phyloP scores from a whole-genome alignment of 768 basidiomycete genomes.

The Crucibulum laeve region DNA sequence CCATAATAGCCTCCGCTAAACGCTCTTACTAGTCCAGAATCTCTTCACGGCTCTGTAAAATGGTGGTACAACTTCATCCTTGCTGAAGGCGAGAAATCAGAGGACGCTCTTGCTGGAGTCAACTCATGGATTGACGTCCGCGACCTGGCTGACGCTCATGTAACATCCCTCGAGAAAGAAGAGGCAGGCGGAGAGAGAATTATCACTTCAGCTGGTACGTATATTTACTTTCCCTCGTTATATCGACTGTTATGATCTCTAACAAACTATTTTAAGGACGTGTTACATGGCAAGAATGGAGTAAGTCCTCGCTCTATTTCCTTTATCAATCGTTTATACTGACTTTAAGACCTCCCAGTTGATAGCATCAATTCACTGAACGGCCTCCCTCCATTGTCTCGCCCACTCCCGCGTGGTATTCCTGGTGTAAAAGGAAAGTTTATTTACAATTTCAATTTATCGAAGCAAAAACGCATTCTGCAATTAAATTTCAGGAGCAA shows the following conservation, averaged over 20 bases:
- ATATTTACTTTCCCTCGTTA: background rate
- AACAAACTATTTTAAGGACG: background rate
- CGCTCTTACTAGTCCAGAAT: no score
- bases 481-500: background rate
- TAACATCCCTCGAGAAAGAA: conserved; percentile 38
- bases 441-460: background rate
- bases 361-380: background rate
- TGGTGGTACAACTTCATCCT: background rate
- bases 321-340: background rate
- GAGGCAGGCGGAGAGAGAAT: conserved; percentile 52
- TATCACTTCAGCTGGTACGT: conserved; percentile 31
- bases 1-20: no score
- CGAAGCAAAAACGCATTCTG: background rate
- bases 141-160: conserved; percentile 51
- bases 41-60: conserved; percentile 6
- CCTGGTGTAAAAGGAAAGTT: background rate
- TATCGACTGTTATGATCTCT: background rate
- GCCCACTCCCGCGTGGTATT: background rate
- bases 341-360: background rate
- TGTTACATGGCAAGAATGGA: background rate
- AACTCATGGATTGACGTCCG: conserved; percentile 39
- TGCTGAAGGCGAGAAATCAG: conserved; percentile 12
- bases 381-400: no score
- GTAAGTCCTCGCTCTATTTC: background rate
- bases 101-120: conserved; percentile 7